Evolutionary conservation across 306 rosid species (phyloP), one percentile per base, ranked within the genome.

Genomic region (Prunus mira): DNA sequence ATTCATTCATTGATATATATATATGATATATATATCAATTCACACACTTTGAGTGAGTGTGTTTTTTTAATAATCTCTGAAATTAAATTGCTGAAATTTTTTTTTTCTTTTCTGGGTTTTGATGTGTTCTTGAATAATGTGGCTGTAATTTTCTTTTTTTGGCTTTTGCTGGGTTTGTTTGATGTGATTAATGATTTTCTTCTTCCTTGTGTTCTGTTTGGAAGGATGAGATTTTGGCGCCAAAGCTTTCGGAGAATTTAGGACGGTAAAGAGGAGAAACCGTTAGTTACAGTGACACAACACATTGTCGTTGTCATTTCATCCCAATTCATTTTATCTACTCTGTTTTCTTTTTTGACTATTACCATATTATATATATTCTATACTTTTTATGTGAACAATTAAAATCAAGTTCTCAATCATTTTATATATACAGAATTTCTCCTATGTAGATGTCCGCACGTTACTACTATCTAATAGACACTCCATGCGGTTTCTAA

Each of bases 161-260:
- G 1, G 25, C 49, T 60, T 78, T 60, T 62, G 71, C 24, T 68
- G 69, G 45, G 58, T 78, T 67, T 77, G 80, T 0, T 67, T 72
- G 20, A 38, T 72, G 76, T 0, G 28, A 65, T 51, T 49, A 50
- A 25, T 51, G 18, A 51, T 47, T 73, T 74, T 63, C 56, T 19
- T 41, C 50, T 71, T 71, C 9, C 74, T 13, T 62, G 43, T 82
- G 66, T 75, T 80, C 56, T 55, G 89, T 83, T 87, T 79, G 68
- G 75, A 77, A 87, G 78, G 74, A 80, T 46, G 92, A 93, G 97
- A 89, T 50, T 78, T 83, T 87, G 91, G 91, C 72, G 93, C 86
- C 97, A 84, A 79, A 71, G 76, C 10, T 83, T 88, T 91, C 98
- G 98, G 97, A 68, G 79, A 66, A 80, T 66, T 68, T 71, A 54